phyloP scores from a whole-genome alignment of 495 filamentous ascomycete genomes.

The Penicillium nucicola region DNA sequence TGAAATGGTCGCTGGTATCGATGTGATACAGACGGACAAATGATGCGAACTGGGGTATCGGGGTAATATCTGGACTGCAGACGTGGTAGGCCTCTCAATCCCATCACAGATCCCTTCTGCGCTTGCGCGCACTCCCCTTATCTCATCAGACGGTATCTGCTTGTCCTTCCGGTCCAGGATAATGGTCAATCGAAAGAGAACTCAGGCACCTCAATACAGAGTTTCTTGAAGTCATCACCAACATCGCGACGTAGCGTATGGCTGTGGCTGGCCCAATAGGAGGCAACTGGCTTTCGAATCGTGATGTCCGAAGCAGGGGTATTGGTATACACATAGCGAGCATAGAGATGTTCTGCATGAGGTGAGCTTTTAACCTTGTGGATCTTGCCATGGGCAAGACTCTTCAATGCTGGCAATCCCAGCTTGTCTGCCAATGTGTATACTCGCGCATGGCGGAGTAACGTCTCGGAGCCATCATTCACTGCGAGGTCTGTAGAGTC shows the following conservation, averaged over 20 bases:
- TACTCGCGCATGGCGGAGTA: slow-evolving; percentile 81
- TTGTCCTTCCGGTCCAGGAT: slow-evolving; percentile 68
- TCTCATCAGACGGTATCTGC: slow-evolving; percentile 24
- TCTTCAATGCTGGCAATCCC: slow-evolving; percentile 66
- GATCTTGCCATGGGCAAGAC: slow-evolving; percentile 81
- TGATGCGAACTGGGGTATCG: no score
- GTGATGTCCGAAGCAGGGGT: slow-evolving; percentile 64
- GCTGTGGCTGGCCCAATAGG: slow-evolving; percentile 81
- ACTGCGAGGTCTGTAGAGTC: slow-evolving; percentile 47
- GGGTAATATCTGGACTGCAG: no score
- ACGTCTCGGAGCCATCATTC: slow-evolving; percentile 70
- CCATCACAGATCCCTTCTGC: slow-evolving; percentile 22
- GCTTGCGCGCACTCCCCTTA: slow-evolving; percentile 33
- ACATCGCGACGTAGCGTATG: slow-evolving; percentile 81
- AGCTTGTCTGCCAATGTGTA: slow-evolving; percentile 88
- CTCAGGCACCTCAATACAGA: slow-evolving; percentile 86
- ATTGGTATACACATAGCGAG: slow-evolving; percentile 82
- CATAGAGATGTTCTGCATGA: slow-evolving; percentile 84
- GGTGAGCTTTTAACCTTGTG: slow-evolving; percentile 82
- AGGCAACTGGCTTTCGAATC: slow-evolving; percentile 80
- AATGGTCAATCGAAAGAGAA: slow-evolving; percentile 78
- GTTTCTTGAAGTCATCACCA: slow-evolving; percentile 71
- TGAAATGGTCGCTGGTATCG: not conserved
- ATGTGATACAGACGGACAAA: no score
- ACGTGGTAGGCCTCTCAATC: no score